These are phyloP conservation scores for Phlegmacium glaucopus DNA, from an alignment of 768 basidiomycete species.

Conservation along the genomic window DNA sequence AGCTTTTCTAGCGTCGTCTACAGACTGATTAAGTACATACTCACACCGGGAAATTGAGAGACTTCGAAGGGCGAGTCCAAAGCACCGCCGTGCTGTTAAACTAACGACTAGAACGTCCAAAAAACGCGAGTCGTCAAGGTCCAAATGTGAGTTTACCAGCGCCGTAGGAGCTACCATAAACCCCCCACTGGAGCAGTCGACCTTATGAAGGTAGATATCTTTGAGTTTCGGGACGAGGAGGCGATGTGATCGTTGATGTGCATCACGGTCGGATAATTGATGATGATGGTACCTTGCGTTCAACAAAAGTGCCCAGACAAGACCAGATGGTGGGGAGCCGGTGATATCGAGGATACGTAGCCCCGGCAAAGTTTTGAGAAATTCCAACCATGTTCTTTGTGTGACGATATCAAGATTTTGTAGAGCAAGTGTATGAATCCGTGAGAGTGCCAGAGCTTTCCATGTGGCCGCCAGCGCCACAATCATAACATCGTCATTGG, in stretches of 20 bases:
- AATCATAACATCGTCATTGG: conserved; percentile 30
- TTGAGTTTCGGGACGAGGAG: conserved; percentile 31
- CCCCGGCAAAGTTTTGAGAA: conserved; percentile 26
- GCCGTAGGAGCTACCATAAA: conserved; percentile 33
- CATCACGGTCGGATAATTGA: conserved; percentile 23
- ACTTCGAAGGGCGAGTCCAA: conserved; percentile 27
- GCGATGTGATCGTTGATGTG: conserved; percentile 8
- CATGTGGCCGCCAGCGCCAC: conserved; percentile 26
- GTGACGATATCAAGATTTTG: conserved; percentile 37
- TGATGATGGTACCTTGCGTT: conserved; percentile 29
- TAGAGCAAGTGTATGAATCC: conserved; percentile 30
- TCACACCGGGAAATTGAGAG: conserved; percentile 33
- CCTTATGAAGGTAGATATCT: conserved; percentile 35
- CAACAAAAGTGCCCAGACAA: conserved; percentile 37
- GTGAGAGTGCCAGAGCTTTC: conserved; percentile 29
- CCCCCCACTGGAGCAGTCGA: conserved; percentile 38
- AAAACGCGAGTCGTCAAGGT: conserved; percentile 40
- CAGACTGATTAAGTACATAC: conserved; percentile 21
- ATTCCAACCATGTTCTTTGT: conserved; percentile 34
- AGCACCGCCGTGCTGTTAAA: conserved; percentile 26
- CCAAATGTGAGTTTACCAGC: conserved; percentile 29
- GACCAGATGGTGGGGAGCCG: conserved; percentile 35
- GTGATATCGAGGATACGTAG: conserved; percentile 34
- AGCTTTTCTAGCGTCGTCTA: conserved; percentile 22
- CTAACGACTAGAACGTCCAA: conserved; percentile 34